phyloP scores from a whole-genome alignment of 1,139 yeast species.

The Pichia sorboxylosa region DNA sequence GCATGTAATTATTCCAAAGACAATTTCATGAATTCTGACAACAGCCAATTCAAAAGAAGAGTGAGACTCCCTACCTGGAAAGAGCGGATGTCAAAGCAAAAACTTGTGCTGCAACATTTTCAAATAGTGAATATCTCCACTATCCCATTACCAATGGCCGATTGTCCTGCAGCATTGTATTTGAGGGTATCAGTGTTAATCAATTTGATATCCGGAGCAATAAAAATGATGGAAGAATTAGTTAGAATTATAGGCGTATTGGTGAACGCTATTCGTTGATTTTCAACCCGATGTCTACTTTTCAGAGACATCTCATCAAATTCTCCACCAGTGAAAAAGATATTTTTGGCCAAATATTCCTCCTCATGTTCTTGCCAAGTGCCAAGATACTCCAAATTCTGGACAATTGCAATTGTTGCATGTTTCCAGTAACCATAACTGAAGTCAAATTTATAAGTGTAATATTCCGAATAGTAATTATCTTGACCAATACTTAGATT shows the following conservation, averaged over 20 bases:
- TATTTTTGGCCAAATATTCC: background rate
- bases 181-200: constrained; percentile 9
- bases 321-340: constrained; percentile 2
- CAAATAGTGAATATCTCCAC: constrained; percentile 16
- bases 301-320: background rate
- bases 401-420: constrained; percentile 8
- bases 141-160: constrained; percentile 13
- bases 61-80: background rate
- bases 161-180: constrained; percentile 6
- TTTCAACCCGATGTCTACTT: background rate
- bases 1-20: no score
- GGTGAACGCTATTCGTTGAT: constrained; percentile 2
- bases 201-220: constrained; percentile 18
- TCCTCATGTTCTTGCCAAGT: constrained; percentile 3
- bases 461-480: constrained; percentile 4
- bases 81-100: no score
- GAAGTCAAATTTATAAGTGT: constrained; percentile 8
- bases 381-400: constrained; percentile 4
- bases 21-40: no score
- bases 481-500: background rate
- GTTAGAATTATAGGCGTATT: constrained; percentile 11
- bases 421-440: constrained; percentile 8
- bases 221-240: constrained; percentile 16
- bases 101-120: constrained; percentile 5
- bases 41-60: no score